Conservation (phyloP, 805 yeast genomes). For the Lipomyces orientalis region DNA sequence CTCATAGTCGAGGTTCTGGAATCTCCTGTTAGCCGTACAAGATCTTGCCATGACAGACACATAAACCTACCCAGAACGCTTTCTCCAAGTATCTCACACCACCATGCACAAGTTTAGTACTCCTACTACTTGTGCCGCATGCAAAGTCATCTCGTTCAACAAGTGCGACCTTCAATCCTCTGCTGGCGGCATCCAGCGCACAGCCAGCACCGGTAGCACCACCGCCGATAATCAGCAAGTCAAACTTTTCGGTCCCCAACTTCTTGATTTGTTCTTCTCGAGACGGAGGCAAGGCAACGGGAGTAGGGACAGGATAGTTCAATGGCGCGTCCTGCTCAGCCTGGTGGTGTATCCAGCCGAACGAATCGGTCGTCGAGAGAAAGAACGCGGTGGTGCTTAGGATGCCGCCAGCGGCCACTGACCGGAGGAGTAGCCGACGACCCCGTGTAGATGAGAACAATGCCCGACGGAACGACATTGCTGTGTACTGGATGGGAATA, state of each 20-base stretch:
- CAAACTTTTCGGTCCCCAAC: constrained; percentile 53
- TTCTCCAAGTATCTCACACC: constrained; percentile 95
- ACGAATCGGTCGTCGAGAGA: constrained; percentile 7
- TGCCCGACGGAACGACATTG: constrained; percentile 1
- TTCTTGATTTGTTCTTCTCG: constrained; percentile 32
- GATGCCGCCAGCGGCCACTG: constrained; percentile 8
- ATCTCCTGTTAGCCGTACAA: neutral
- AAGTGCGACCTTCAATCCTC: constrained; percentile 88
- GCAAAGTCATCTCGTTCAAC: constrained; percentile 91
- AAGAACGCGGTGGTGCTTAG: constrained; percentile 7
- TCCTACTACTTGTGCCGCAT: constrained; percentile 88
- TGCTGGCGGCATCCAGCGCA: constrained; percentile 86
- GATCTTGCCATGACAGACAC: neutral
- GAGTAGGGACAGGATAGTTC: constrained; percentile 20
- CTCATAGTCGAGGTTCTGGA: constrained; percentile 74
- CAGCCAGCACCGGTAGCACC: constrained; percentile 97
- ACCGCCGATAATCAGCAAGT: constrained; percentile 89
- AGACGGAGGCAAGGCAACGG: constrained; percentile 31
- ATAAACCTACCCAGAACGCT: constrained; percentile 67
- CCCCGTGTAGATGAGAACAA: neutral
- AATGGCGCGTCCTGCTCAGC: constrained; percentile 8
- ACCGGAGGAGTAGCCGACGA: neutral
- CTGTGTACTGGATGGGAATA: neutral
- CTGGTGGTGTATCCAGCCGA: neutral
- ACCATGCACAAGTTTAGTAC: constrained; percentile 97